Percentiles rank a stretch among this genome's conserved stretches.
These are phyloP conservation scores for Suillus bovinus DNA, from an alignment of 768 basidiomycete species.

Conservation along the genomic window DNA sequence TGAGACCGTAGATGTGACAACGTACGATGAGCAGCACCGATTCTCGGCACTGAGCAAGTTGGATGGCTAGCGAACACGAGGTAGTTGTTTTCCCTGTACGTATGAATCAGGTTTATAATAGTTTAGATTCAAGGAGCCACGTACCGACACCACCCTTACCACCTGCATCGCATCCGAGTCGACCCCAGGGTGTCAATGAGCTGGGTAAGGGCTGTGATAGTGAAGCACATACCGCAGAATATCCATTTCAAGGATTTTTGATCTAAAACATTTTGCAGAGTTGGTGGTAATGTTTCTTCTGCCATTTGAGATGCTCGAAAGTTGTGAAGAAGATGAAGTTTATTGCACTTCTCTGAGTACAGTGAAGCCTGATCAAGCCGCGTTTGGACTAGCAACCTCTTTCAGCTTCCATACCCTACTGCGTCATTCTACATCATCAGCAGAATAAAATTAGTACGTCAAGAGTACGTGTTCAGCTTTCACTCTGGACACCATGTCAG, in stretches of 20 bases:
- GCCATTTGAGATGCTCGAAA: slow-evolving; percentile 41
- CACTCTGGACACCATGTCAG: slow-evolving; percentile 20
- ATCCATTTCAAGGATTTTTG: slow-evolving; percentile 97
- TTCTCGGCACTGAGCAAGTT: slow-evolving; percentile 85
- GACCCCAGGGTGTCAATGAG: not conserved
- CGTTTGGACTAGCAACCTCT: slow-evolving; percentile 7
- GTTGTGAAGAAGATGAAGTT: slow-evolving; percentile 13
- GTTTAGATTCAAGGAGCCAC: slow-evolving; percentile 27
- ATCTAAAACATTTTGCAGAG: slow-evolving; percentile 92
- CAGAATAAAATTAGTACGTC: slow-evolving; percentile 2
- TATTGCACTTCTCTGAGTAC: slow-evolving; percentile 22
- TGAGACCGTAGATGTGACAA: slow-evolving; percentile 15
- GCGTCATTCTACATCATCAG: slow-evolving; percentile 13
- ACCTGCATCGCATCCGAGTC: slow-evolving; percentile 47
- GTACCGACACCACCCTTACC: slow-evolving; percentile 98
- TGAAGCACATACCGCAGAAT: slow-evolving; percentile 79
- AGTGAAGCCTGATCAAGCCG: slow-evolving; percentile 11
- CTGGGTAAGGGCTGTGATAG: slow-evolving; percentile 9
- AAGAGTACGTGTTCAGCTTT: slow-evolving; percentile 4
- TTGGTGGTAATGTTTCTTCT: slow-evolving; percentile 72
- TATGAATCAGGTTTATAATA: not conserved
- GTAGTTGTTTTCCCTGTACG: slow-evolving; percentile 93
- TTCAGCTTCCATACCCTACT: slow-evolving; percentile 19
- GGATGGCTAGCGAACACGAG: slow-evolving; percentile 96
- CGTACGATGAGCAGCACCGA: slow-evolving; percentile 96